A percentile compares a stretch with the other conserved stretches of the same genome.
phyloP scores from a whole-genome alignment of 805 yeast genomes.

The Ogataea pini region DNA sequence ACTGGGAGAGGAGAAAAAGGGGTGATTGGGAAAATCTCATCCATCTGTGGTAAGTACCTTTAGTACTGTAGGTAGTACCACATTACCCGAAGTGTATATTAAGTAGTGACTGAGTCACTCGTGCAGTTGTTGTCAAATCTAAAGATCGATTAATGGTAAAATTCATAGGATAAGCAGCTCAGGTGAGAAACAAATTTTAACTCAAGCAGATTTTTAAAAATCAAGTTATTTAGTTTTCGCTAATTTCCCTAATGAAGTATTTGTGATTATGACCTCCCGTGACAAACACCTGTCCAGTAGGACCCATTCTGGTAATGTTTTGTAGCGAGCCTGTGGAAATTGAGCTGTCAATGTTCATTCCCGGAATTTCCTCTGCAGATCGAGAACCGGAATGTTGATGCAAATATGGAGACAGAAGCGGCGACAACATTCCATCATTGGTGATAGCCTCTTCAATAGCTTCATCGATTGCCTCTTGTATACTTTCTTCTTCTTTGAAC shows the following conservation, averaged over 20 bases:
- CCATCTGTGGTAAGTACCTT: conserved; percentile 54
- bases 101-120: background rate
- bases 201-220: background rate
- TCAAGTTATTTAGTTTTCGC: background rate
- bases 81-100: background rate
- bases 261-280: conserved; percentile 38
- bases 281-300: conserved; percentile 30
- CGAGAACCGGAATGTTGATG: conserved; percentile 6
- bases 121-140: no score
- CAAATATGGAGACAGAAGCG: conserved; percentile 46
- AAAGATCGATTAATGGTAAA: no score
- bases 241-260: conserved; percentile 35
- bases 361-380: conserved; percentile 27
- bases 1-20: conserved; percentile 76
- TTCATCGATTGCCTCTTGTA: conserved; percentile 48
- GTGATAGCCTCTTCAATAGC: conserved; percentile 49
- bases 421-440: conserved; percentile 47
- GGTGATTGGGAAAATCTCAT: conserved; percentile 60
- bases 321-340: conserved; percentile 4
- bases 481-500: conserved; percentile 45
- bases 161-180: background rate
- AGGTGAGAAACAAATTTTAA: no score
- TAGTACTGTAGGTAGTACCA: background rate
- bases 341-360: conserved; percentile 24
- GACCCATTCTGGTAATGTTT: background rate